These are phyloP conservation scores for Rutidosis leptorrhynchoides DNA, from an alignment of 129 eudicot species.

Conservation along the genomic window DNA sequence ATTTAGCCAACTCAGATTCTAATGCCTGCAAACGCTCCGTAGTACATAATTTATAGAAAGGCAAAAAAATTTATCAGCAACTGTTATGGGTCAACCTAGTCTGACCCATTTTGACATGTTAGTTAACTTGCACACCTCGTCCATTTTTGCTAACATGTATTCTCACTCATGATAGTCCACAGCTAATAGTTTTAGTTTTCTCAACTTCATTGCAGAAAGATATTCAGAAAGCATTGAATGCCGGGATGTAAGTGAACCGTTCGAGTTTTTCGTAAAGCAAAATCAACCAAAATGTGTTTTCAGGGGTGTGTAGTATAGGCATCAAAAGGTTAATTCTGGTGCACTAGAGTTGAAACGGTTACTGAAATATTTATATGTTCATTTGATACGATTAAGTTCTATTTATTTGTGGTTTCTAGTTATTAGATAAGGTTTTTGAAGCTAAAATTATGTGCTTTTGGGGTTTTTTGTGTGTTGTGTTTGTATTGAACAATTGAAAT, in stretches of 20 bases:
- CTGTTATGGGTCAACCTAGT: background rate
- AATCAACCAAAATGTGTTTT: background rate
- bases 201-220: constrained; percentile 49
- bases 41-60: background rate
- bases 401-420: constrained; percentile 13
- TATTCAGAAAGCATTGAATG: constrained; percentile 54
- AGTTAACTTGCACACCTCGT: background rate
- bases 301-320: background rate
- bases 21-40: too few species aligned
- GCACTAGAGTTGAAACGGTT: background rate
- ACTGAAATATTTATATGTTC: constrained; percentile 7
- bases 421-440: background rate
- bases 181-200: background rate
- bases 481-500: background rate
- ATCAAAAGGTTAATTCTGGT: background rate
- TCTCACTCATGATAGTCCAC: background rate
- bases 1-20: too few species aligned
- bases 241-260: background rate
- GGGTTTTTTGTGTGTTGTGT: background rate
- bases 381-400: constrained; percentile 11
- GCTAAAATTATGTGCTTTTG: constrained; percentile 3
- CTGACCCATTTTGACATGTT: background rate
- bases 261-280: background rate
- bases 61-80: background rate
- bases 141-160: background rate